Conservation (phyloP, 306 rosid species). For the Malus fusca region DNA sequence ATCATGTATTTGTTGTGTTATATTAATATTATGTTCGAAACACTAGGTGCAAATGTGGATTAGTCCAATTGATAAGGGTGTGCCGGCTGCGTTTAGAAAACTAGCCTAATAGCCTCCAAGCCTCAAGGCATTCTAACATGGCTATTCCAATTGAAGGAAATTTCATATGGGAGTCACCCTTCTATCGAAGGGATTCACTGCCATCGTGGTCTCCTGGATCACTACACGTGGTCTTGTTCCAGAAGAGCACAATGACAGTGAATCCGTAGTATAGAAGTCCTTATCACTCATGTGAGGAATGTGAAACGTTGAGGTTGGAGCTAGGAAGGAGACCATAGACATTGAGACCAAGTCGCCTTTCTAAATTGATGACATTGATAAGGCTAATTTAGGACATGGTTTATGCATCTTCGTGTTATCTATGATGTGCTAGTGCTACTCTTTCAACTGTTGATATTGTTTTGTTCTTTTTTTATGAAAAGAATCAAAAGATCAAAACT, state of each 20-base stretch:
- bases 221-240: background rate
- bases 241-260: background rate
- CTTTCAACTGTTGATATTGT: background rate
- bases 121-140: background rate
- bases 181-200: background rate
- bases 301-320: conserved; percentile 12
- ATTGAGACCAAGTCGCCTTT: background rate
- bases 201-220: background rate
- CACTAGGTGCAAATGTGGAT: background rate
- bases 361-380: background rate
- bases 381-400: conserved; percentile 7
- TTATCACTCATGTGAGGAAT: background rate
- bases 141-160: background rate
- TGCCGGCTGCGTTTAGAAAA: background rate
- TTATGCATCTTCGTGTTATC: conserved; percentile 28
- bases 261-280: background rate
- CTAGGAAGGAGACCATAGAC: conserved; percentile 10
- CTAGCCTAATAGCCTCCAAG: background rate
- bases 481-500: conserved; percentile 3
- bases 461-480: background rate
- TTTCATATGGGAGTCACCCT: background rate
- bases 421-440: background rate
- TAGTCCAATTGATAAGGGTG: background rate
- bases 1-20: background rate
- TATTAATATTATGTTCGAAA: background rate